phyloP scores from a whole-genome alignment of 352 stramenopile genomes.

The Phytophthora hibernalis region DNA sequence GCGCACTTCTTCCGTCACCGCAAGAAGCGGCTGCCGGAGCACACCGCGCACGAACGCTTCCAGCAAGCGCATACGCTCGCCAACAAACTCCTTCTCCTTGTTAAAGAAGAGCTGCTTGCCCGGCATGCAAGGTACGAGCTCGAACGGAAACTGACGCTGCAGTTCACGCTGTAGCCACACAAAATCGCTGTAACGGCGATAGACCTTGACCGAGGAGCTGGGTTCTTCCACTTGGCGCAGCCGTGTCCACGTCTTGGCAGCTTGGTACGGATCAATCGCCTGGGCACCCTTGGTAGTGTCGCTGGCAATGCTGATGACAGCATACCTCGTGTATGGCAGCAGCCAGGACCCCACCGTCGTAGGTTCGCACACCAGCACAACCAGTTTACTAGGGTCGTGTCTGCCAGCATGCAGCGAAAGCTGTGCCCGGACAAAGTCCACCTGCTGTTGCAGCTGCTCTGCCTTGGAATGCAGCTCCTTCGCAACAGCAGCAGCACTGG shows the following conservation, averaged over 20 bases:
- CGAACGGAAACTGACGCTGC: conserved; percentile 70
- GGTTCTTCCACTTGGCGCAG: conserved; percentile 75
- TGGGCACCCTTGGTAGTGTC: conserved; percentile 48
- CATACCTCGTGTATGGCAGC: conserved; percentile 85
- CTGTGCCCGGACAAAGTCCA: conserved; percentile 79
- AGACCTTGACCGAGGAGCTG: conserved; percentile 83
- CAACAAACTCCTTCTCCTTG: conserved; percentile 88
- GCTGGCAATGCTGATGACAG: conserved; percentile 80
- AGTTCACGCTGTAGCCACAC: conserved; percentile 82
- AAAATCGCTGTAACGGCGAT: conserved; percentile 89
- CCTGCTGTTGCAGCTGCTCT: conserved; percentile 75
- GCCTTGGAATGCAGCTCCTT: conserved; percentile 76
- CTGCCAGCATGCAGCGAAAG: conserved; percentile 76
- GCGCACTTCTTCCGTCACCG: conserved; percentile 71
- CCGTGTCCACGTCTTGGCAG: conserved; percentile 81
- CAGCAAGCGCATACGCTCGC: conserved; percentile 80
- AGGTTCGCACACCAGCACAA: conserved; percentile 83
- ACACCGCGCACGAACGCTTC: conserved; percentile 85
- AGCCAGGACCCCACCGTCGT: conserved; percentile 86
- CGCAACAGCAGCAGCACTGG: conserved; percentile 65
- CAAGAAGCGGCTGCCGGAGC: conserved; percentile 70
- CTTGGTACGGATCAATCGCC: conserved; percentile 69
- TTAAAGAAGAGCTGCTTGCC: conserved; percentile 87
- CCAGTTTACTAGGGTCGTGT: conserved; percentile 81
- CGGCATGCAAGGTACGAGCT: conserved; percentile 77